phyloP scores from a whole-genome alignment of 139 green algal genomes.

The Picochlorum sp. region DNA sequence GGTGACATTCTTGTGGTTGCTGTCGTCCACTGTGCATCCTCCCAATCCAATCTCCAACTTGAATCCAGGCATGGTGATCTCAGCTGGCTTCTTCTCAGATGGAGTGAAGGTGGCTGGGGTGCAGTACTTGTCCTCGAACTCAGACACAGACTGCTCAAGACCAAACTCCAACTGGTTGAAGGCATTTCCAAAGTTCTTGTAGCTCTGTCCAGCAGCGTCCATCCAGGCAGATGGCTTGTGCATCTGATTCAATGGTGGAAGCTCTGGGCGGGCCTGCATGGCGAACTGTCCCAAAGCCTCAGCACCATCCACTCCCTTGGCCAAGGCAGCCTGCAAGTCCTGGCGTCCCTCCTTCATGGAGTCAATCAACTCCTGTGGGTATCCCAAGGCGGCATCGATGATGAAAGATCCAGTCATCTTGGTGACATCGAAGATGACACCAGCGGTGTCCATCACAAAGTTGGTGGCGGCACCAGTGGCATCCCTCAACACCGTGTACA shows the following conservation, averaged over 20 bases:
- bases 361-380: neutral
- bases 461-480: neutral
- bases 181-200: neutral
- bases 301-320: neutral
- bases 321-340: neutral
- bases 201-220: neutral
- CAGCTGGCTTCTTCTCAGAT: no score
- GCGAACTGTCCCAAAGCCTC: conserved; percentile 4
- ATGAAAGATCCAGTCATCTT: neutral
- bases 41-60: conserved; percentile 14
- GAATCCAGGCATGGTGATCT: conserved; percentile 11
- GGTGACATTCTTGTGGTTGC: neutral
- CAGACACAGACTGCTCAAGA: neutral
- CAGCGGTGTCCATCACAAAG: neutral
- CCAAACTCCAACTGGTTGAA: neutral
- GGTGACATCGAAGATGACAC: conserved; percentile 1
- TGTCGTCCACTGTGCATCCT: conserved; percentile 15
- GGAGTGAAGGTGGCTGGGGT: neutral
- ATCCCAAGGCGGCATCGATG: neutral
- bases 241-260: conserved; percentile 5
- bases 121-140: conserved; percentile 8
- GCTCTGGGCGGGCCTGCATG: neutral
- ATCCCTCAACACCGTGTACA: neutral
- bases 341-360: neutral
- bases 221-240: conserved; percentile 3